Percentiles rank a stretch among this genome's conserved stretches.
These are phyloP conservation scores for Chiua virens DNA, from an alignment of 768 basidiomycete genomes.

Conservation along the genomic window DNA sequence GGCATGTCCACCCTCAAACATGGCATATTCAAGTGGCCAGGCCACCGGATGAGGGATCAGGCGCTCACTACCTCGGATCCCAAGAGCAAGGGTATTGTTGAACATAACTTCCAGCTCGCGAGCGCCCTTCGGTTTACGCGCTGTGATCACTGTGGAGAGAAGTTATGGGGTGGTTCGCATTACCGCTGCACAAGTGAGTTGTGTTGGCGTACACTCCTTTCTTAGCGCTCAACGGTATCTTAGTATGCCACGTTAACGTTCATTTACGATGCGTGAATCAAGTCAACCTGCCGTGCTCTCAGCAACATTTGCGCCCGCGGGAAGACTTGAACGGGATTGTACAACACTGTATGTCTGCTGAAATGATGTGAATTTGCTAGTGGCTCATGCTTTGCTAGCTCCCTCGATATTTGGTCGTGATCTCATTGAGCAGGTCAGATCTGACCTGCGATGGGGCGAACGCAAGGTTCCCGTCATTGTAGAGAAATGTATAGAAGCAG, in stretches of 20 bases:
- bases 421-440: constrained; percentile 77
- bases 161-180: constrained; percentile 99
- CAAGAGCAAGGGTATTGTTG: constrained; percentile 44
- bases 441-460: constrained; percentile 59
- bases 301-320: constrained; percentile 38
- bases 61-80: constrained; percentile 34
- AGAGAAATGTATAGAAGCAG: constrained; percentile 93
- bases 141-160: constrained; percentile 96
- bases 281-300: constrained; percentile 65
- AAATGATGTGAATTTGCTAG: constrained; percentile 11
- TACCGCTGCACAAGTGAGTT: constrained; percentile 82
- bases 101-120: constrained; percentile 88
- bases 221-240: constrained; percentile 1
- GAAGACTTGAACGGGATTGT: constrained; percentile 31
- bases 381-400: constrained; percentile 40
- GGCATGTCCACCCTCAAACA: constrained; percentile 50
- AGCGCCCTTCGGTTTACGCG: constrained; percentile 86
- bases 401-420: constrained; percentile 94
- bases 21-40: constrained; percentile 73
- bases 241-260: constrained; percentile 83
- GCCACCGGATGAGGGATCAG: constrained; percentile 51
- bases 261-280: constrained; percentile 83
- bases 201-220: not conserved
- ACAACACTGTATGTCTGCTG: constrained; percentile 16
- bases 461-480: constrained; percentile 83